These are phyloP conservation scores for Volutella citrinella DNA, from an alignment of 2,329 filamentous ascomycete genomes.

Conservation along the genomic window DNA sequence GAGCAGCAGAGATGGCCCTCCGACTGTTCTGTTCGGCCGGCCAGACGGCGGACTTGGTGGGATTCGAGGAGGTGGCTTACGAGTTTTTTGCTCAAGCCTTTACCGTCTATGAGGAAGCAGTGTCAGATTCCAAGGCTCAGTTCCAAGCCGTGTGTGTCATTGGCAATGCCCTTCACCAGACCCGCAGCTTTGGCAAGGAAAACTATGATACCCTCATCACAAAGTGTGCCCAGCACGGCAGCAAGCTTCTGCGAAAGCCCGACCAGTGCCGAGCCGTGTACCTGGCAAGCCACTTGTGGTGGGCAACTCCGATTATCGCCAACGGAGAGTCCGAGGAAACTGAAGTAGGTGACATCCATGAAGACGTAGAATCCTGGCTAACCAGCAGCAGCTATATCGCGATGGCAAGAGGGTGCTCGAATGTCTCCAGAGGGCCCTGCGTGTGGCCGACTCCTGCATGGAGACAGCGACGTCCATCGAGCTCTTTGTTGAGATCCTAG, in stretches of 20 bases:
- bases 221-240: slow-evolving; percentile 93
- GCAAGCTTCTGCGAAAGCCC: slow-evolving; percentile 94
- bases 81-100: slow-evolving; percentile 99
- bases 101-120: slow-evolving; percentile 94
- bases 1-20: slow-evolving; percentile 82
- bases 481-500: slow-evolving; percentile 96
- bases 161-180: slow-evolving; percentile 82
- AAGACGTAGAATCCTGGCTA: slow-evolving; percentile 36
- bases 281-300: slow-evolving; percentile 95
- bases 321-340: slow-evolving; percentile 79
- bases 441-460: slow-evolving; percentile 98
- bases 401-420: slow-evolving; percentile 97
- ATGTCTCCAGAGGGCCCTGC: slow-evolving; percentile 89
- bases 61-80: slow-evolving; percentile 93
- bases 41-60: slow-evolving; percentile 85
- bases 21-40: slow-evolving; percentile 89
- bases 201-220: slow-evolving; percentile 99
- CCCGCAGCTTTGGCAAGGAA: slow-evolving; percentile 87
- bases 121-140: slow-evolving; percentile 93
- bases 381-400: slow-evolving; percentile 73
- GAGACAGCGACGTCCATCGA: slow-evolving; percentile 96
- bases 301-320: slow-evolving; percentile 80
- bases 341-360: too few species aligned
- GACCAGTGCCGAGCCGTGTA: slow-evolving; percentile 98
- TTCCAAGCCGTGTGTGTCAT: slow-evolving; percentile 98